Percentiles rank a stretch among this genome's conserved stretches.
These are phyloP conservation scores for Ophiostoma ulmi DNA, from an alignment of 2,329 filamentous ascomycete species.

Conservation along the genomic window DNA sequence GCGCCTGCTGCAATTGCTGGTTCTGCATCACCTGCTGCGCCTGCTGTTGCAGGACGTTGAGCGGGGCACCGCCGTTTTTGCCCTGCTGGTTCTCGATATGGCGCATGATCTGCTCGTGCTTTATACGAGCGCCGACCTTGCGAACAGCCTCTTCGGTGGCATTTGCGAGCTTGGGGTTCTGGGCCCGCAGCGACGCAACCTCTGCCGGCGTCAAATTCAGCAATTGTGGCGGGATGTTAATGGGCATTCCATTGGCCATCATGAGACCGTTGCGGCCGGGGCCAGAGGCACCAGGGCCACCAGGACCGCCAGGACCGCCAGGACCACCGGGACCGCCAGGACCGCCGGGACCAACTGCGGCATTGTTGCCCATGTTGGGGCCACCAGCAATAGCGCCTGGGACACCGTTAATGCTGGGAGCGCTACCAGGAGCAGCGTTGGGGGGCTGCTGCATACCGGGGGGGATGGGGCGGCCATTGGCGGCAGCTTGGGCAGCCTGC, in stretches of 20 bases:
- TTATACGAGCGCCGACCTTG: constrained; percentile 20
- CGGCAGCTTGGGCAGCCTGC: constrained; percentile 11
- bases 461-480: constrained; percentile 25
- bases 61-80: constrained; percentile 18
- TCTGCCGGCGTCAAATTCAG: constrained; percentile 21
- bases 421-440: constrained; percentile 1
- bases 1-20: constrained; percentile 19
- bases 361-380: constrained; percentile 3
- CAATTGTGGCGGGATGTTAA: constrained; percentile 22
- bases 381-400: not conserved
- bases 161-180: constrained; percentile 24
- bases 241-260: constrained; percentile 19
- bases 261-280: not conserved
- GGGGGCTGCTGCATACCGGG: constrained; percentile 23
- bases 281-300: not conserved
- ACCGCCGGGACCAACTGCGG: not conserved
- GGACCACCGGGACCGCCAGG: not conserved
- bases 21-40: constrained; percentile 30
- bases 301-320: not conserved
- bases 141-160: constrained; percentile 24
- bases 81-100: constrained; percentile 20
- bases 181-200: constrained; percentile 22
- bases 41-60: constrained; percentile 25
- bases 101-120: constrained; percentile 24
- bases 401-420: not conserved